Conservation (phyloP, 1,284 basidiomycete genomes). For the Ceratobasidium sp. region DNA sequence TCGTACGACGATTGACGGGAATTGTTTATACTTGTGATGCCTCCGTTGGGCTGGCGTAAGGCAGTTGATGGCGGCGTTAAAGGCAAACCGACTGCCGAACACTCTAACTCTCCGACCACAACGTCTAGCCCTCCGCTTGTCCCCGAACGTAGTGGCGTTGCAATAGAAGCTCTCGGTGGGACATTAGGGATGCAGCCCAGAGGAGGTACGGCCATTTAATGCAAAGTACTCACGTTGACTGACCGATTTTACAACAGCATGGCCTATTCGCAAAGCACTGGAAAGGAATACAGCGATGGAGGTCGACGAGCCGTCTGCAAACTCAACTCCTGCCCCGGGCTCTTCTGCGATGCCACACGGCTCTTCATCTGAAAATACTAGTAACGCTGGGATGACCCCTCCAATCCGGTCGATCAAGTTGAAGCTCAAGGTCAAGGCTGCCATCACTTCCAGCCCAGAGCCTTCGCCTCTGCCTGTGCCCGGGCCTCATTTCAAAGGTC, state of each 20-base stretch:
- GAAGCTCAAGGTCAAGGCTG: conserved; percentile 19
- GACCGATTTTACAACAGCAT: no score
- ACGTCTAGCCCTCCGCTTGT: conserved; percentile 2
- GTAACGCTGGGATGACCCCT: conserved; percentile 25
- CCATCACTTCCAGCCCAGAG: not conserved
- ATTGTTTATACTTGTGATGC: conserved; percentile 32
- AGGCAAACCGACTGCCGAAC: not conserved
- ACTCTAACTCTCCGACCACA: not conserved
- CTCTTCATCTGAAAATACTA: conserved; percentile 16
- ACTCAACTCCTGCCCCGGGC: conserved; percentile 26
- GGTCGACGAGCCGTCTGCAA: conserved; percentile 19
- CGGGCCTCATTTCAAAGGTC: no score
- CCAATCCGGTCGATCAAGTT: conserved; percentile 26
- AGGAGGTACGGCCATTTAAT: no score
- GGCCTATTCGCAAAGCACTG: no score
- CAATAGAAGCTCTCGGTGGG: conserved; percentile 15
- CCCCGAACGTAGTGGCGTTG: conserved; percentile 15
- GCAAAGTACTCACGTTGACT: no score
- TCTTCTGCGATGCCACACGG: not conserved
- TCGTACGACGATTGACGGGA: conserved; percentile 16
- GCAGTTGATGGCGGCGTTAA: conserved; percentile 35
- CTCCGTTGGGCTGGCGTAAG: conserved; percentile 38
- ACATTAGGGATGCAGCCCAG: no score
- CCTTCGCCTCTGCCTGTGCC: no score
- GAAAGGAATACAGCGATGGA: conserved; percentile 24